Evolutionary conservation across 1,139 yeast genomes (phyloP).

Genomic region (Chernovozyma aurita): DNA sequence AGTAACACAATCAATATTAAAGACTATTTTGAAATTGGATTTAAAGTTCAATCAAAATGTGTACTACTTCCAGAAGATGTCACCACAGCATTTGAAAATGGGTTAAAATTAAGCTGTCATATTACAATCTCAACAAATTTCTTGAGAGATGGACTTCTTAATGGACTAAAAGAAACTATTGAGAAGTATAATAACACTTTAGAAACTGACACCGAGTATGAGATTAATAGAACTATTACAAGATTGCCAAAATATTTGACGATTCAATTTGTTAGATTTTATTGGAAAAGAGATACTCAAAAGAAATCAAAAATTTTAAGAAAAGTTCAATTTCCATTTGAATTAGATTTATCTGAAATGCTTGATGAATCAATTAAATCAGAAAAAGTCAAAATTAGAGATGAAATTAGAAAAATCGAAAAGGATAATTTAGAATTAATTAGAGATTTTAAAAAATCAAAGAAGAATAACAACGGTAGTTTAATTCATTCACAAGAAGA

Average conservation of each 20-base stretch:
- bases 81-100: conserved; percentile 45
- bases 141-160: conserved; percentile 76
- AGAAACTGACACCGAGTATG: conserved; percentile 66
- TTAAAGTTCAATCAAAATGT: conserved; percentile 59
- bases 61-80: conserved; percentile 52
- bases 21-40: conserved; percentile 59
- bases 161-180: conserved; percentile 69
- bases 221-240: conserved; percentile 63
- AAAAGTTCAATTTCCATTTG: conserved; percentile 92
- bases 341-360: conserved; percentile 81
- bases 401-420: conserved; percentile 70
- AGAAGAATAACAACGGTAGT: conserved; percentile 36
- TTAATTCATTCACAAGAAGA: conserved; percentile 31
- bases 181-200: conserved; percentile 74
- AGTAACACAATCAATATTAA: conserved; percentile 47
- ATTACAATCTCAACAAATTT: conserved; percentile 83
- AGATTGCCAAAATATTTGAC: conserved; percentile 85
- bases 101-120: conserved; percentile 79
- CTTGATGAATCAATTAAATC: conserved; percentile 70
- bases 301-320: conserved; percentile 91
- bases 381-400: conserved; percentile 69
- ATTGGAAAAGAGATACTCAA: conserved; percentile 89
- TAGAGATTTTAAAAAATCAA: conserved; percentile 72
- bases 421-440: conserved; percentile 70
- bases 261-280: conserved; percentile 90